Percentiles rank a stretch among this genome's conserved stretches.
These are phyloP conservation scores for Capsella rubella DNA, from an alignment of 441 rosid genomes.

Conservation along the genomic window DNA sequence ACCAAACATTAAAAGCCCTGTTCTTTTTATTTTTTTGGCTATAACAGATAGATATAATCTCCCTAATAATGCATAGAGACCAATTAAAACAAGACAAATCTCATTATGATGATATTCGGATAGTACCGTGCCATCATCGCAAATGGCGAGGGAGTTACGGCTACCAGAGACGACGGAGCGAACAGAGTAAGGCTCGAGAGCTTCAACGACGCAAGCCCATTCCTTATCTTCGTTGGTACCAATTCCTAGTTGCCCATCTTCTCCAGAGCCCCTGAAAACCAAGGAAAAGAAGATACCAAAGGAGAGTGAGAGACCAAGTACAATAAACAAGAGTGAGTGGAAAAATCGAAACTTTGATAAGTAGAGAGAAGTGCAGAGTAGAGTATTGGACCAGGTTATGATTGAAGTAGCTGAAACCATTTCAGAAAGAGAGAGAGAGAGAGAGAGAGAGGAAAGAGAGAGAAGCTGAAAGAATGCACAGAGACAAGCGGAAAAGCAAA, in stretches of 20 bases:
- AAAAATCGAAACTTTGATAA: slow-evolving; percentile 25
- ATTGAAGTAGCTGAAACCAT: slow-evolving; percentile 72
- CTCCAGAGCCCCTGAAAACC: slow-evolving; percentile 91
- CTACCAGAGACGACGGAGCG: slow-evolving; percentile 93
- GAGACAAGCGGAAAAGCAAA: slow-evolving; percentile 40
- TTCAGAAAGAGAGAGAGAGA: slow-evolving; percentile 17
- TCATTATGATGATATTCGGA: neutral
- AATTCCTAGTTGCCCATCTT: slow-evolving; percentile 94
- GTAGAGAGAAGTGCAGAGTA: slow-evolving; percentile 30
- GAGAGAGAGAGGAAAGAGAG: slow-evolving; percentile 21
- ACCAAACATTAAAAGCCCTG: neutral
- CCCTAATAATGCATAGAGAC: neutral
- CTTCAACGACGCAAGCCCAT: slow-evolving; percentile 75
- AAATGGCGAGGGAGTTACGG: slow-evolving; percentile 97
- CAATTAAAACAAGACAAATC: slow-evolving; percentile 19
- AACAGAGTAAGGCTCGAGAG: slow-evolving; percentile 72
- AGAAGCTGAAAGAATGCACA: slow-evolving; percentile 25
- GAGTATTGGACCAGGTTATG: slow-evolving; percentile 67
- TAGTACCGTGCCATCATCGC: slow-evolving; percentile 85
- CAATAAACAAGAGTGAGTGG: neutral
- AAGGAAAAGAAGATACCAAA: neutral
- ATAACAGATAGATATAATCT: neutral
- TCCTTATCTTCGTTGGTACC: slow-evolving; percentile 84
- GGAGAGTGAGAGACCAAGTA: slow-evolving; percentile 1
- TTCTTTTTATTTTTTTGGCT: neutral